Percentiles rank a stretch among this genome's conserved stretches.
Evolutionary conservation across 257 asterid species (phyloP).

Genomic region (Striga asiatica): DNA sequence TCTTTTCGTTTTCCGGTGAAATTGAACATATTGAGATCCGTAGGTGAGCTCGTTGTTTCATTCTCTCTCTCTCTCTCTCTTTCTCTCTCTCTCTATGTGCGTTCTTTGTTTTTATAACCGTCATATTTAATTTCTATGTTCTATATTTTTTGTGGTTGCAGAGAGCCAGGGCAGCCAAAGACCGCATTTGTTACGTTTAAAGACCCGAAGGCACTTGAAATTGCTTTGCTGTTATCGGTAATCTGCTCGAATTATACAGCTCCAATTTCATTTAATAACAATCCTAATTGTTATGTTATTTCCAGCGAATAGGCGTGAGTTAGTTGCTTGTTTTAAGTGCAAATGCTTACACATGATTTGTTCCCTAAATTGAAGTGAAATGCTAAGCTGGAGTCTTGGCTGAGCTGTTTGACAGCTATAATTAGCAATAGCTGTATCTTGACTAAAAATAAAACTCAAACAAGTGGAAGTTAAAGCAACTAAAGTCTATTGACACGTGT

Average conservation of each 20-base stretch:
- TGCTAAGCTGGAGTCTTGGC: background rate
- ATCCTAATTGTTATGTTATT: background rate
- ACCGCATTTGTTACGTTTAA: slow-evolving; percentile 71
- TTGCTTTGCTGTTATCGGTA: slow-evolving; percentile 72
- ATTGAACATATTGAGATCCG: slow-evolving; percentile 67
- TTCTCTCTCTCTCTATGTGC: background rate
- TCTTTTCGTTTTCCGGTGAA: slow-evolving; percentile 82
- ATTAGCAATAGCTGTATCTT: background rate
- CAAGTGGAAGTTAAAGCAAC: background rate
- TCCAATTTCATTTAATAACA: background rate
- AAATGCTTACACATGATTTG: background rate
- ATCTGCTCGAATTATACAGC: background rate
- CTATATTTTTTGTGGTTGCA: slow-evolving; percentile 16
- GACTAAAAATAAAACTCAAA: background rate
- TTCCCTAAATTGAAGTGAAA: background rate
- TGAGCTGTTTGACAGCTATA: background rate
- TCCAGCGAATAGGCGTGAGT: background rate
- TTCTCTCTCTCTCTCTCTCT: background rate
- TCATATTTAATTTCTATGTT: background rate
- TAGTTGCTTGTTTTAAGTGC: background rate
- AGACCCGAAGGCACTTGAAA: slow-evolving; percentile 75
- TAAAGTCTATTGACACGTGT: no score
- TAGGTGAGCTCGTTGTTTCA: slow-evolving; percentile 20
- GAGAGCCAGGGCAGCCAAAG: slow-evolving; percentile 41
- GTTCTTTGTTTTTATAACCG: background rate